Base-by-base conservation (phyloP, 495 filamentous ascomycete genomes). In the Venustampulla echinocandica region DNA sequence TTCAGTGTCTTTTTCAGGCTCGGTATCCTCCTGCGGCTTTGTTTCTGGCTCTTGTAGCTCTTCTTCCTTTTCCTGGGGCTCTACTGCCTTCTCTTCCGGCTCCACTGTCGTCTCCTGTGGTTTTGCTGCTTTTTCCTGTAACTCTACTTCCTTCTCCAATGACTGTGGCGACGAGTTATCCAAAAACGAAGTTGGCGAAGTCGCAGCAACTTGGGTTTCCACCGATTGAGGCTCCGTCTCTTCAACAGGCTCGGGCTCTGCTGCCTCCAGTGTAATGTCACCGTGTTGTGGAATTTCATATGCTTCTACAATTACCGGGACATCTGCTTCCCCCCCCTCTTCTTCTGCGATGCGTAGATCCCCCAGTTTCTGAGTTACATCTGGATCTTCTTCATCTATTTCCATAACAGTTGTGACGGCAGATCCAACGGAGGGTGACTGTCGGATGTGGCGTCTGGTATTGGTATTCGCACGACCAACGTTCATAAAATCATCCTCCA, bases 341-440 rank as follows among this genome's bases (percentile, higher is more conserved):
- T 53, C 44, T 58, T 63, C 10, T 0, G 42, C 27, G 10, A 60
- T 53, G 7, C 43, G 38, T 19, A 55, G 28, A 10, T 46, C 43
- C 11, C 45, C 46, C 33, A 55, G 14, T 28, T 52, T 61, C 15
- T 53, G 46, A 13, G 71, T 59, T 11, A 70, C 68, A 10, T 58
- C 52, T 28, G 54, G 53, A 27, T 77, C 69, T 46, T 89, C 84
- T 55, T 89, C 84, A 19, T 80, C 74, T 21, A 77, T 75, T 61
- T 89, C 84, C 15, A 74, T 66, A 24, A 89, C 85, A 1, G 83
- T 84, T 1, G 75, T 75, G 22, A 87, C 79, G 6, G 76, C 73
- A 43, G 78, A 85, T n/a, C 81, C 82, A n/a, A 76, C 80, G 15
- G 82, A 86, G 18, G 84, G 82, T 36, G 73, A 76, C 57, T 78